Base-by-base conservation (phyloP, 2,329 filamentous ascomycete species). In the Diplodia corticola region DNA sequence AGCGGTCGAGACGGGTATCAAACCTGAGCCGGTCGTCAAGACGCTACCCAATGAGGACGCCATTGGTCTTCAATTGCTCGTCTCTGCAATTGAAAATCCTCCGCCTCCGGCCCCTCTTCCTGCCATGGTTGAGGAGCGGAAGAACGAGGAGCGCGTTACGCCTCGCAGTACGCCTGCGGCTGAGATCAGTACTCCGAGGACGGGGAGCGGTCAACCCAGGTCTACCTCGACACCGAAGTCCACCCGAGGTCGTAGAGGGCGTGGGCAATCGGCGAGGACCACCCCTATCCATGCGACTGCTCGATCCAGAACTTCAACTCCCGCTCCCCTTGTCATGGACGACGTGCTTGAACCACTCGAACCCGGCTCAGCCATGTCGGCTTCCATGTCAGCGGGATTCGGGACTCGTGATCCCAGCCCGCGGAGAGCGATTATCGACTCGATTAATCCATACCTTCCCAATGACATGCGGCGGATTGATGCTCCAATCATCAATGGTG, bases 1-100 rank as follows among this genome's bases (percentile, higher is more conserved):
- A 66, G 64, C 75, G 66, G 66, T 81, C 69, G 73, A 80, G 68
- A 73, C 71, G 69, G 72, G 26, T 20, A 37, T 49, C 54, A 15
- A 67, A 9, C 57, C 44, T 44, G 40, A 44, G 68, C 54, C 70
- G 72, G 40, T 48, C 54, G 30, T 57, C 24, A 69, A 69, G 51
- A 64, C 75, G 24, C 74, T 81, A 66, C 74, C 76, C 1, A 82
- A 82, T 67, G 78, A 79, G 28, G 72, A 80, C 60, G 80, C 80
- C 5, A 68, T 74, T 30, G 77, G 78, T 26, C 71, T 83, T 35
- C 75, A 76, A 69, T 65, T 78, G 59, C 73, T 80, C 63, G 78
- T 76, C 13, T 77, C 76, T 15, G 69, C 71, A 37, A 70, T 74
- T 26, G 69, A 69, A n/a, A 67, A 72, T n/a, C 64, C 60, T 6